Evolutionary conservation across 2,329 filamentous ascomycete genomes (phyloP), one percentile per base, ranked within the genome.

Genomic region (Colletotrichum somersetense): DNA sequence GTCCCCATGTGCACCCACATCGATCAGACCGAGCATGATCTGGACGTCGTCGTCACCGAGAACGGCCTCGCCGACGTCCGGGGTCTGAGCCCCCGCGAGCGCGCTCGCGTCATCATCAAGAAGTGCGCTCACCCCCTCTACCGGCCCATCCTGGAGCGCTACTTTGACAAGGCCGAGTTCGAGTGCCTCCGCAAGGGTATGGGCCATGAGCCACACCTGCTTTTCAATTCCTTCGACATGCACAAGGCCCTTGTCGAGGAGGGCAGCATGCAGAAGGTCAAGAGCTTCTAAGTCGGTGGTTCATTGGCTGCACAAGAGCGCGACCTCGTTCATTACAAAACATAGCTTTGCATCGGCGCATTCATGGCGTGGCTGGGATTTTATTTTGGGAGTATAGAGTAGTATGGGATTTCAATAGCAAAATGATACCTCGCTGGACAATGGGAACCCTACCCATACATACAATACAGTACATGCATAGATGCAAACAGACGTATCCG

Each of bases 1-100:
- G 93, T 97, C n/a, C 94, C 94, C 72, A 96, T 97, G 92, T 94
- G 92, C 84, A 97, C 94, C 5, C 95, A 97, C 83, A 87, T 97
- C 75, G 94, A 97, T 83, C 94, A 97, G 87, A 97, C 95, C 0
- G 95, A 97, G 85, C 94, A 97, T 82, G 95, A 97, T 80, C 88
- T 97, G 50, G 94, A 97, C 77, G 91, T 97, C n/a, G 83, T 97
- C 57, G 94, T 97, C n/a, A 90, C 88, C 30, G 86, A 89, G 81
- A 83, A 88, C 80, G 94, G 95, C 70, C 89, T 97, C 33, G 95
- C 94, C 38, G 94, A 97, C 78, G 94, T 97, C 1, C 89, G 94
- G 53, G 94, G 94, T 63, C 85, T 97, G 75, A 91, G 89, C 75
- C 94, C 95, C 0, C 88, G 91, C 66, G 93, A 97, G 86, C 87